A percentile compares a stretch with the other conserved stretches of the same genome.
phyloP scores from a whole-genome alignment of 202 grass and related monocot species.

The Setaria viridis region DNA sequence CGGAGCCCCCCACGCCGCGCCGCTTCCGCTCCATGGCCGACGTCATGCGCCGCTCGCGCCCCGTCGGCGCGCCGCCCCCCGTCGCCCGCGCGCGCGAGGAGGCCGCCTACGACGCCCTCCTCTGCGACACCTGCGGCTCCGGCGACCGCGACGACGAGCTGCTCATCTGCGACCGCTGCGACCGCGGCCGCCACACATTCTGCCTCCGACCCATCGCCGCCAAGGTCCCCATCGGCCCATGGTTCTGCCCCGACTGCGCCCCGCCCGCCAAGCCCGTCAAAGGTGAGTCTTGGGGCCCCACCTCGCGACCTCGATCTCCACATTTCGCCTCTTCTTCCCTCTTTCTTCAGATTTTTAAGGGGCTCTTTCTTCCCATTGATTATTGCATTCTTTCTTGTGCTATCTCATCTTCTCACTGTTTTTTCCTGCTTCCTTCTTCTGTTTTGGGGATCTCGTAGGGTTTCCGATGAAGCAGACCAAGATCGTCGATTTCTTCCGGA shows the following conservation, averaged over 20 bases:
- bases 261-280: conserved; percentile 44
- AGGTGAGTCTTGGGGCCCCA: conserved; percentile 43
- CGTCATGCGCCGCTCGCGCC: conserved; percentile 67
- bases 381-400: neutral
- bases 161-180: conserved; percentile 83
- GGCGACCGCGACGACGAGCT: conserved; percentile 83
- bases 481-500: conserved; percentile 96
- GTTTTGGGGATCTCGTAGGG: conserved; percentile 46
- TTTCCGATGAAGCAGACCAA: conserved; percentile 90
- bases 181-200: conserved; percentile 76
- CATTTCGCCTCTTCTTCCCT: neutral
- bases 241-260: conserved; percentile 80
- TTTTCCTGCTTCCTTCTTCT: conserved; percentile 2
- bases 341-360: neutral
- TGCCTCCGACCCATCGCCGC: conserved; percentile 84
- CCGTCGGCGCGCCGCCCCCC: conserved; percentile 37
- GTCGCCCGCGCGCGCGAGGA: conserved; percentile 26
- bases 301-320: conserved; percentile 13
- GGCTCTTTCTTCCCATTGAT: neutral
- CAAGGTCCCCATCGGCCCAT: conserved; percentile 72
- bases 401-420: neutral
- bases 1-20: conserved; percentile 54
- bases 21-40: conserved; percentile 72
- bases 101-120: conserved; percentile 41
- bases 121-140: conserved; percentile 75